Percentiles rank a stretch among this genome's conserved stretches.
These are phyloP conservation scores for Saururus chinensis DNA, from an alignment of 164 flowering plant species.

Conservation along the genomic window DNA sequence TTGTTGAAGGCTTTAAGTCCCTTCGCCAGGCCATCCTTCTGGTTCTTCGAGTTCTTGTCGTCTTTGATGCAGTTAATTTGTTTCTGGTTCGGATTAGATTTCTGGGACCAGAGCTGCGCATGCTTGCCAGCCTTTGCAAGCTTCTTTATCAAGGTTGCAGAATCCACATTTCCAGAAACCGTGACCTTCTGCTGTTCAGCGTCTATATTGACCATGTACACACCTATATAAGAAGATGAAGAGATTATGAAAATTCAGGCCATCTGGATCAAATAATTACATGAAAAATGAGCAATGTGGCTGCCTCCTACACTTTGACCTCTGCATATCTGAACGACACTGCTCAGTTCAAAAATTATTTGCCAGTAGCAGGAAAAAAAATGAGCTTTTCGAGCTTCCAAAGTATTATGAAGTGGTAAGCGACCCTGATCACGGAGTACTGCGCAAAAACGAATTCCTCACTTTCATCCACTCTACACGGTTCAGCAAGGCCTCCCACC, in stretches of 20 bases:
- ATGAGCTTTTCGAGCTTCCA: too few relatives aligned
- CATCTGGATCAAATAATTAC: not conserved
- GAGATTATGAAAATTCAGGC: not conserved
- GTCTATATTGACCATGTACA: constrained; percentile 54
- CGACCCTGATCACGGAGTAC: too few relatives aligned
- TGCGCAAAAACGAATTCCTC: too few relatives aligned
- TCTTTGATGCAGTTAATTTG: constrained; percentile 21
- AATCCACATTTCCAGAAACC: constrained; percentile 63
- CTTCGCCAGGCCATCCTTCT: constrained; percentile 24
- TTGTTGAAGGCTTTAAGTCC: constrained; percentile 36
- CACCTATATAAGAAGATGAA: constrained; percentile 29
- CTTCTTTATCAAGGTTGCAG: constrained; percentile 56
- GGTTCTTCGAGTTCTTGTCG: constrained; percentile 34
- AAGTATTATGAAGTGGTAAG: too few relatives aligned
- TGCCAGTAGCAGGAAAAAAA: too few relatives aligned
- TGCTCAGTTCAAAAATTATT: too few relatives aligned
- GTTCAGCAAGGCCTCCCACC: too few relatives aligned
- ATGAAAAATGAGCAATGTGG: not conserved
- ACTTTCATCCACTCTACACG: too few relatives aligned
- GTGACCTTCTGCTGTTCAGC: constrained; percentile 69
- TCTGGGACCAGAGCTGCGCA: constrained; percentile 65
- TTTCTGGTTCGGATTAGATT: constrained; percentile 41
- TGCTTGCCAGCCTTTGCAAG: constrained; percentile 56
- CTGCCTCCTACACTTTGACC: too few relatives aligned
- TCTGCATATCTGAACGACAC: too few relatives aligned